Evolutionary conservation across 192 early-diverging fungal genomes (phyloP), one percentile per base, ranked within the genome.

Genomic region (Coemansia guatemalensis): DNA sequence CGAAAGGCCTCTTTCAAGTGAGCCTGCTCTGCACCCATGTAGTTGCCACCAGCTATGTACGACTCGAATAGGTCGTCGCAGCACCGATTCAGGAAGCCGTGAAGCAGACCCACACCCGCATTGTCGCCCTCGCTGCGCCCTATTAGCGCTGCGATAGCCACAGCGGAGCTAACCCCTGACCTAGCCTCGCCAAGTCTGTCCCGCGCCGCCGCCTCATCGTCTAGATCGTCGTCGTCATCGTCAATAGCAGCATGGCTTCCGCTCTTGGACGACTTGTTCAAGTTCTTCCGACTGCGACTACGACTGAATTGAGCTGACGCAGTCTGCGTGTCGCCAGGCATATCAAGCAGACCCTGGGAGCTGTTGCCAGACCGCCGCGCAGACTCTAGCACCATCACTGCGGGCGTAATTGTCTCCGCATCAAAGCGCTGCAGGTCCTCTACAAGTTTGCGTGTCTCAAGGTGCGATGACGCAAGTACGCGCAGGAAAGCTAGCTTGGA

Each of bases 11-110:
- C 89, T 33, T 66, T 68, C 11, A 98, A 64, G 35, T 88, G 91
- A 11, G 81, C 65, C 30, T 85, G 74, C 74, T 98, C 96, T 24
- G 85, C 86, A 7, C 87, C 83, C 50, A 96, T 81, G 68, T 96
- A 98, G 63, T 91, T 90, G 60, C 91, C 86, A 17, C 89, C 92
- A 48, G 94, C 92, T 18, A 90, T 90, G 71, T 95, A 97, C 33
- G 96, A 92, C 26, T 97, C 92, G 78, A 95, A 98, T 54, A 98
- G 84, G 64, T 98, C 96, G 56, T 94, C 93, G 74, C 95, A 88
- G 68, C 89, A 95, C 32, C 94, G 90, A 64, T 95, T 88, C 52
- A 96, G 65, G 23, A 88, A 89, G 24, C 85, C 84, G 12, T 85
- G 81, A n/a, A 93, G 74, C 7, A 89, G 75, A 49, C 86, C 73